Percentiles rank a stretch among this genome's conserved stretches.
Evolutionary conservation across 164 flowering plant genomes (phyloP).

Genomic region (Tetracentron sinense): DNA sequence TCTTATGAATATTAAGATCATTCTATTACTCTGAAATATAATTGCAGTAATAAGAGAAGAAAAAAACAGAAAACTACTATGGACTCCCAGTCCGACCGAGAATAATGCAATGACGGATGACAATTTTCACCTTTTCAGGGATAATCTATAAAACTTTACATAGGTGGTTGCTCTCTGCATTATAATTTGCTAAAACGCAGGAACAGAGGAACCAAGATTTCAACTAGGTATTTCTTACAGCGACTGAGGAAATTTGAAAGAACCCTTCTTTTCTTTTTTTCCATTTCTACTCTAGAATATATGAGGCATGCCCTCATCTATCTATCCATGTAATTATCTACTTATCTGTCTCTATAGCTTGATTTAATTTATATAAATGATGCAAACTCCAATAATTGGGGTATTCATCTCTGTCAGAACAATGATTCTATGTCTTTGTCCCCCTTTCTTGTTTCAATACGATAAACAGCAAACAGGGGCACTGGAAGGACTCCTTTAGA

Average conservation of each 20-base stretch:
- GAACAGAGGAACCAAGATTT: too few relatives aligned
- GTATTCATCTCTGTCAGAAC: neutral
- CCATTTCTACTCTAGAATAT: neutral
- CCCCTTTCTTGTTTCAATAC: neutral
- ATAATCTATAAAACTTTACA: too few relatives aligned
- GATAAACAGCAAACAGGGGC: slow-evolving; percentile 31
- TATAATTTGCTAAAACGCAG: too few relatives aligned
- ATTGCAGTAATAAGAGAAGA: too few relatives aligned
- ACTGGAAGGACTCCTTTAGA: slow-evolving; percentile 43
- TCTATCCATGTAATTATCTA: neutral
- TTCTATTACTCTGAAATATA: too few relatives aligned
- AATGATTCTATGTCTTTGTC: neutral
- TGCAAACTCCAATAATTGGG: neutral
- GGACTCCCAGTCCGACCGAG: too few relatives aligned
- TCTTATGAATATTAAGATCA: neutral
- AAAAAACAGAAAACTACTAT: too few relatives aligned
- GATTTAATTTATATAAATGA: too few relatives aligned
- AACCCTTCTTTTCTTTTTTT: neutral
- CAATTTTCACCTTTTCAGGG: too few relatives aligned
- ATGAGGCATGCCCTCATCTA: neutral
- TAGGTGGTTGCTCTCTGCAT: too few relatives aligned
- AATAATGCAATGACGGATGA: too few relatives aligned
- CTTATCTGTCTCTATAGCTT: neutral
- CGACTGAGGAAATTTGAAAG: neutral
- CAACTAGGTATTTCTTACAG: too few relatives aligned